Evolutionary conservation across 805 yeast genomes (phyloP).

Genomic region (Pichia cephalocereana): DNA sequence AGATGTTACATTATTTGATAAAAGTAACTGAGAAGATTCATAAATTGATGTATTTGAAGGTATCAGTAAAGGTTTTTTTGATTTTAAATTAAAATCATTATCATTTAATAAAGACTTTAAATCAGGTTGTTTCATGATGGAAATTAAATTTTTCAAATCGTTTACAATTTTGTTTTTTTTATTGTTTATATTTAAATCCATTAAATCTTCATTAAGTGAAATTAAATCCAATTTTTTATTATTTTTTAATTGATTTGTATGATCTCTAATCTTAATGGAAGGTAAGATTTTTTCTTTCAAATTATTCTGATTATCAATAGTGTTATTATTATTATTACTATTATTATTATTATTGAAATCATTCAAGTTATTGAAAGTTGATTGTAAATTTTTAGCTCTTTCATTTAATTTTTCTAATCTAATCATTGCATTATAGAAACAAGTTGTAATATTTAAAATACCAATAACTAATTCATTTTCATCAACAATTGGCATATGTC

Average conservation of each 20-base stretch:
- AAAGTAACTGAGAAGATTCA: conserved; percentile 33
- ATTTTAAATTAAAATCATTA: conserved; percentile 15
- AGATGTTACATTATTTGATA: conserved; percentile 32
- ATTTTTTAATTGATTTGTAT: background rate
- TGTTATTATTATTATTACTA: too few relatives aligned
- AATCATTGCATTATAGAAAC: conserved; percentile 38
- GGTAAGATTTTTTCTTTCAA: background rate
- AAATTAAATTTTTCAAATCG: conserved; percentile 30
- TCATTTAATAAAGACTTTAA: conserved; percentile 23
- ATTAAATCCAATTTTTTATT: conserved; percentile 13
- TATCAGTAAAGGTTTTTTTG: conserved; percentile 25
- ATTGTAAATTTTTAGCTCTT: conserved; percentile 28
- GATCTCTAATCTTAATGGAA: background rate
- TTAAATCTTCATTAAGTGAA: conserved; percentile 14
- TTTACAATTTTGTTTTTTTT: conserved; percentile 21
- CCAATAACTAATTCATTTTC: conserved; percentile 30
- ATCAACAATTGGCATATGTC: conserved; percentile 36
- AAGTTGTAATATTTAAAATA: conserved; percentile 35
- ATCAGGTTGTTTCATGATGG: conserved; percentile 34
- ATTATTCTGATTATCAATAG: background rate
- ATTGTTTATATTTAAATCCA: conserved; percentile 19
- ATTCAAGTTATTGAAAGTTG: conserved; percentile 21
- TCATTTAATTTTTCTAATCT: conserved; percentile 32
- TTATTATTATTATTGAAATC: too few relatives aligned
- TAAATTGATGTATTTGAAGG: conserved; percentile 29